Base-by-base conservation (phyloP, 129 eudicot species). In the carrot (Daucus carota) region DNA sequence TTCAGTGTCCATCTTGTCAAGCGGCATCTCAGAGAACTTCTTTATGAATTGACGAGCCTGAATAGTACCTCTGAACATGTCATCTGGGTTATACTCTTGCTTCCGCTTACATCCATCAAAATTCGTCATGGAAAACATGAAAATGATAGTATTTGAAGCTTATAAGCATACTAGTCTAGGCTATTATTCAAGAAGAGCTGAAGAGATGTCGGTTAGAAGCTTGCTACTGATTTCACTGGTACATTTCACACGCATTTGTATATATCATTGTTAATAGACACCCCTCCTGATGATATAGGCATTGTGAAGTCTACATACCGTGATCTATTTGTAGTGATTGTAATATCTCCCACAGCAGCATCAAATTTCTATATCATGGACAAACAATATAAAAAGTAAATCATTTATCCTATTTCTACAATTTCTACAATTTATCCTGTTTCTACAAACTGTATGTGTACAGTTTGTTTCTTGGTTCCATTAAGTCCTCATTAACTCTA, bases 1-100 rank as follows among this genome's bases (percentile, higher is more conserved):
- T 75, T 87, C 84, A 24, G 79, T 65, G 69, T 94, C 96, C 98
- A 94, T 89, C 78, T 84, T 83, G 78, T 89, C 97, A 63, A 94
- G 88, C 33, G 97, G 97, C 82, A 94, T 81, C 54, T 91, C 93
- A 1, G 90, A 75, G 78, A 94, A 91, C 59, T 94, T 91, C 77
- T 91, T 84, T 73, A 94, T 82, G 79, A 94, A 89, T 73, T 79
- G 81, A 36, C 84, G 92, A 70, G 97, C 98, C 80, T 86, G 83
- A 34, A 86, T 83, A 38, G 89, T 86, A 59, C 97, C 98, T 73
- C 81, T 78, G 1, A 85, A 85, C 74, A 86, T 79, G 66, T 91
- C 96, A 63, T 83, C 87, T 5, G 84, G 66, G 57, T 90, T 88
- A n/a, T 72, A 79, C 70, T 72, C 97, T 80, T 90, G 87, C 84